phyloP scores from a whole-genome alignment of 2,329 filamentous ascomycete genomes.

The Pseudonectria buxi region DNA sequence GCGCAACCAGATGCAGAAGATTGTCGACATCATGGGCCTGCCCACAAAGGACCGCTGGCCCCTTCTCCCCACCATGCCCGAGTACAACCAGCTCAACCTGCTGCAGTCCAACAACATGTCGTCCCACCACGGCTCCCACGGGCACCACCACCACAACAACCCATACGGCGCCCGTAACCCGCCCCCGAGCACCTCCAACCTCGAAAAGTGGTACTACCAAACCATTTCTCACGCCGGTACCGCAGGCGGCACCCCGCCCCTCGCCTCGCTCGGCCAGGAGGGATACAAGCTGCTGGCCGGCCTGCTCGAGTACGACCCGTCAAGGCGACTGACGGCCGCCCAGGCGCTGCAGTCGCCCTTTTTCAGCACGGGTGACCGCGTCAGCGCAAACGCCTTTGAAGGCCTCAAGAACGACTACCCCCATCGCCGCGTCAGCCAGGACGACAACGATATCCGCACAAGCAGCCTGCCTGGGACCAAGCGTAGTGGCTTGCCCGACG shows the following conservation, averaged over 20 bases:
- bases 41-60: slow-evolving; percentile 89
- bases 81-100: slow-evolving; percentile 64
- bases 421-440: slow-evolving; percentile 79
- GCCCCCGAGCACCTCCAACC: slow-evolving; percentile 33
- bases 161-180: slow-evolving; percentile 34
- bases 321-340: slow-evolving; percentile 78
- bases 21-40: slow-evolving; percentile 90
- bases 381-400: slow-evolving; percentile 83
- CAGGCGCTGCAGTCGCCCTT: slow-evolving; percentile 87
- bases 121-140: slow-evolving; percentile 35
- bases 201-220: slow-evolving; percentile 76
- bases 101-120: slow-evolving; percentile 38
- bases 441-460: slow-evolving; percentile 93
- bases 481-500: slow-evolving; percentile 77
- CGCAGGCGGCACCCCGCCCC: slow-evolving; percentile 24
- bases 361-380: slow-evolving; percentile 67
- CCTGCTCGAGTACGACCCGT: slow-evolving; percentile 87
- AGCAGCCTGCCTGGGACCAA: slow-evolving; percentile 87
- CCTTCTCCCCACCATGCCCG: slow-evolving; percentile 75
- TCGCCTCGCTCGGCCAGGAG: slow-evolving; percentile 62
- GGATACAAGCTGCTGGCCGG: slow-evolving; percentile 77
- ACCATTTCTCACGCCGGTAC: slow-evolving; percentile 55
- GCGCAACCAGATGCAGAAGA: slow-evolving; percentile 97
- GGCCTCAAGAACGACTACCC: slow-evolving; percentile 85
- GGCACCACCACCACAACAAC: slow-evolving; percentile 41